Conservation (phyloP, 1,284 basidiomycete species). For the Pseudozyma hubeiensis region DNA sequence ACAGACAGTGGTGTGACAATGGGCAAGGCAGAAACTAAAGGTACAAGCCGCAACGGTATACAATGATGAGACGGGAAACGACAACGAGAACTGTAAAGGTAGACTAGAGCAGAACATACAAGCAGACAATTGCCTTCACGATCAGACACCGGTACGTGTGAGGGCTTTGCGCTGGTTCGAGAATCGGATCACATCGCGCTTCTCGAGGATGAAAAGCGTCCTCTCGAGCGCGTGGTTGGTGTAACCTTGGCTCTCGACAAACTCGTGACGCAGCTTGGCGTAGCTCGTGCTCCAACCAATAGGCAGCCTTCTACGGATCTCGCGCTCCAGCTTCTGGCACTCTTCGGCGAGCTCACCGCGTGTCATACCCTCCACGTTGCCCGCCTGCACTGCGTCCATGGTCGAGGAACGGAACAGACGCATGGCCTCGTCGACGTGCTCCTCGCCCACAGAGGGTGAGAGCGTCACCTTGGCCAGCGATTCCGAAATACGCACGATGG, state of each 20-base stretch:
- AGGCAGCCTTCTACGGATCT: constrained; percentile 86
- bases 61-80: not conserved
- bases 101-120: not conserved
- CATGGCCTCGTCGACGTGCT: constrained; percentile 98
- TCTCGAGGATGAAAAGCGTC: constrained; percentile 91
- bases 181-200: constrained; percentile 92
- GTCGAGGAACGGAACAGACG: constrained; percentile 98
- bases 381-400: constrained; percentile 96
- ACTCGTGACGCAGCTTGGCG: constrained; percentile 91
- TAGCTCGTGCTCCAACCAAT: constrained; percentile 98
- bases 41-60: constrained; percentile 10
- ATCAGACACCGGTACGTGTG: constrained; percentile 65
- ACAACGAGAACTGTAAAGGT: not conserved
- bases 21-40: constrained; percentile 19
- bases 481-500: constrained; percentile 98
- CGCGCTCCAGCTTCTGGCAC: constrained; percentile 90
- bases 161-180: constrained; percentile 71
- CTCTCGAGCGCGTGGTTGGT: constrained; percentile 85
- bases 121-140: not conserved
- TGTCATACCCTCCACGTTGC: constrained; percentile 91
- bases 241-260: constrained; percentile 86
- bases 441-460: constrained; percentile 83
- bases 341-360: constrained; percentile 93
- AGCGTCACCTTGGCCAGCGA: constrained; percentile 94
- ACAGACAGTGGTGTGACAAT: constrained; percentile 2